phyloP scores from a whole-genome alignment of 2,329 filamentous ascomycete genomes.

The Fusarium sp. region DNA sequence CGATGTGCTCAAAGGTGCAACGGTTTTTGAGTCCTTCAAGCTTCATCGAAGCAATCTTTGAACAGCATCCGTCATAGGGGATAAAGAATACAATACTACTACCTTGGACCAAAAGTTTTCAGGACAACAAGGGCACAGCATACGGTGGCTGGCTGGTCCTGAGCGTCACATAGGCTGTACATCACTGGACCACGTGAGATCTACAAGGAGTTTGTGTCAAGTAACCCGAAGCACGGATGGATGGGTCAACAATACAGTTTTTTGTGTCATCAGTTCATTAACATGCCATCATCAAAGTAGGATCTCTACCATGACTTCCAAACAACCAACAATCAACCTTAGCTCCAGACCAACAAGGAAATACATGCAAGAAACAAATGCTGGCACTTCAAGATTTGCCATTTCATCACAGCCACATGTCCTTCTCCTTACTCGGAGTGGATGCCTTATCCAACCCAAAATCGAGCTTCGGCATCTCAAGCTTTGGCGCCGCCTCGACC shows the following conservation, averaged over 20 bases:
- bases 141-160: neutral
- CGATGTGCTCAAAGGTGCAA: slow-evolving; percentile 71
- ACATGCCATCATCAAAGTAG: slow-evolving; percentile 50
- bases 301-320: slow-evolving; percentile 43
- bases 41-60: slow-evolving; percentile 59
- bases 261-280: slow-evolving; percentile 53
- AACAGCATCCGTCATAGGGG: slow-evolving; percentile 2
- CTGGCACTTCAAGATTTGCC: slow-evolving; percentile 23
- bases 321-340: slow-evolving; percentile 44
- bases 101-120: neutral
- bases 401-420: slow-evolving; percentile 46
- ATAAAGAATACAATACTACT: neutral
- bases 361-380: slow-evolving; percentile 38
- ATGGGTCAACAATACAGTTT: slow-evolving; percentile 34
- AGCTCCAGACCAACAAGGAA: slow-evolving; percentile 37
- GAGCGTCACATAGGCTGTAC: neutral
- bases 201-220: slow-evolving; percentile 21
- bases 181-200: slow-evolving; percentile 10
- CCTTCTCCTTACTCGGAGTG: slow-evolving; percentile 45
- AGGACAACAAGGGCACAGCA: neutral
- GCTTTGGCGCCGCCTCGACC: slow-evolving; percentile 66
- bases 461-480: slow-evolving; percentile 69
- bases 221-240: slow-evolving; percentile 9
- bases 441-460: slow-evolving; percentile 54
- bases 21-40: slow-evolving; percentile 74